Percentiles rank a stretch among this genome's conserved stretches.
phyloP scores from a whole-genome alignment of 306 rosid genomes.

The Fragaria iinumae region DNA sequence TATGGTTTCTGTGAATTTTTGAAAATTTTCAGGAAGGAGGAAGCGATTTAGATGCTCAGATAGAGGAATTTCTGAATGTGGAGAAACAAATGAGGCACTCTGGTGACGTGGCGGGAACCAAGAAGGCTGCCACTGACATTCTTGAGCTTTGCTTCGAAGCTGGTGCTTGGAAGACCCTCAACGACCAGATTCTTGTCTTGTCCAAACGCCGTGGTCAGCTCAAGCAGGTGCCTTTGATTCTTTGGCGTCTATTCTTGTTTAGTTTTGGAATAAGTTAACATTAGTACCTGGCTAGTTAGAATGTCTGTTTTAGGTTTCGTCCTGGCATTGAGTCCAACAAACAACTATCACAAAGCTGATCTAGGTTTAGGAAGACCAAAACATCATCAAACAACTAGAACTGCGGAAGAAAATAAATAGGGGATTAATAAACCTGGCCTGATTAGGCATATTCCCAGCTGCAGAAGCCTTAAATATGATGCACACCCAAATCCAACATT shows the following conservation, averaged over 20 bases:
- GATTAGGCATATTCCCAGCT: background rate
- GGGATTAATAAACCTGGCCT: background rate
- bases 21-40: conserved; percentile 51
- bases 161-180: conserved; percentile 79
- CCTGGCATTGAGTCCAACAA: background rate
- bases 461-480: background rate
- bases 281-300: background rate
- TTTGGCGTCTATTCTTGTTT: background rate
- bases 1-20: background rate
- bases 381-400: background rate
- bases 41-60: conserved; percentile 51
- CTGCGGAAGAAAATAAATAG: background rate
- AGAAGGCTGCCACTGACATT: conserved; percentile 77
- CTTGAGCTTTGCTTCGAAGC: conserved; percentile 81
- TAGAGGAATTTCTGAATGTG: conserved; percentile 74
- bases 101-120: conserved; percentile 78
- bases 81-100: conserved; percentile 86
- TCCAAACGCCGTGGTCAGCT: conserved; percentile 97
- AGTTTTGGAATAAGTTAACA: background rate
- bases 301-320: background rate
- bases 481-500: background rate
- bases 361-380: background rate
- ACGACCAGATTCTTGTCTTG: conserved; percentile 82
- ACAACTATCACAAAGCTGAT: background rate
- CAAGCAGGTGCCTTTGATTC: conserved; percentile 57